Conservation (phyloP, 345 rosid genomes). For the Arabidopsis suecica region DNA sequence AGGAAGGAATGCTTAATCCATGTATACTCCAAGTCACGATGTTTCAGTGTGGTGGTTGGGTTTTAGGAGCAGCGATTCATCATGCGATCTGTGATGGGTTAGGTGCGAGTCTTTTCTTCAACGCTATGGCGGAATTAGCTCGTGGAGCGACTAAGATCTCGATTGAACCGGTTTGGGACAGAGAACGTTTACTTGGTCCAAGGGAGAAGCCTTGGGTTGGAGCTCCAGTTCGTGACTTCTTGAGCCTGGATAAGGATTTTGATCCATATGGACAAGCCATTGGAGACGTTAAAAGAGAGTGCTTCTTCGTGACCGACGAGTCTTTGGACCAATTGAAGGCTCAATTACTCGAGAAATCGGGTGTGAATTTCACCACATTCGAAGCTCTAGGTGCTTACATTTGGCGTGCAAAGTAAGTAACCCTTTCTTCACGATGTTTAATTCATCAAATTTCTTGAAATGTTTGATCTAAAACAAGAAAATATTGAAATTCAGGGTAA, state of each 20-base stretch:
- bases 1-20: conserved; percentile 59
- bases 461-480: conserved; percentile 17
- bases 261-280: conserved; percentile 51
- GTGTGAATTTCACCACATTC: conserved; percentile 73
- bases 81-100: conserved; percentile 78
- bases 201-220: conserved; percentile 65
- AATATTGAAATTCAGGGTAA: conserved; percentile 49
- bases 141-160: conserved; percentile 59
- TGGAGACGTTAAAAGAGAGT: conserved; percentile 53
- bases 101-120: conserved; percentile 85
- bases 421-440: neutral
- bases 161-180: conserved; percentile 70
- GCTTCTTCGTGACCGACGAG: conserved; percentile 69
- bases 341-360: conserved; percentile 55
- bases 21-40: conserved; percentile 72
- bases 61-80: conserved; percentile 71
- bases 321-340: conserved; percentile 67
- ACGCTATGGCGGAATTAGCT: conserved; percentile 68
- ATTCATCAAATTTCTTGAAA: conserved; percentile 1
- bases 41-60: conserved; percentile 80
- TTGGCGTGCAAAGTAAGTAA: conserved; percentile 89
- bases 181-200: conserved; percentile 63
- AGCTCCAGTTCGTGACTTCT: conserved; percentile 58
- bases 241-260: conserved; percentile 54
- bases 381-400: conserved; percentile 87